phyloP scores from a whole-genome alignment of 129 eudicot species.

The Chrysanthemum makinoi region DNA sequence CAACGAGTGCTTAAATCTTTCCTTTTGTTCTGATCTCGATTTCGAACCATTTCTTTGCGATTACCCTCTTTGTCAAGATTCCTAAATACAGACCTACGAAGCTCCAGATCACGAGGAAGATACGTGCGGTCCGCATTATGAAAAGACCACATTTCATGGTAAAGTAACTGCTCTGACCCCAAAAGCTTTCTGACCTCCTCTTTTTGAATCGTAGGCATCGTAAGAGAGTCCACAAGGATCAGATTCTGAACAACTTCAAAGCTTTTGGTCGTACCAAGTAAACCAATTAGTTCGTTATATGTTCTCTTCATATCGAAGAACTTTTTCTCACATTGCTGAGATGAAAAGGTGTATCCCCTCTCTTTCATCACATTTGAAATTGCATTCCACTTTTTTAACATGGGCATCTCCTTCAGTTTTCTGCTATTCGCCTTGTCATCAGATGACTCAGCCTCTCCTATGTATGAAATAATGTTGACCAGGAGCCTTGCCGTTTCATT shows the following conservation, averaged over 20 bases:
- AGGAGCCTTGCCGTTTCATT: constrained; percentile 26
- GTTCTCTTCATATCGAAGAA: constrained; percentile 39
- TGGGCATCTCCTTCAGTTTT: not conserved
- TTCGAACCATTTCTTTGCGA: not conserved
- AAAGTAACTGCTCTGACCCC: constrained; percentile 34
- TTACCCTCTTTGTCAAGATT: constrained; percentile 2
- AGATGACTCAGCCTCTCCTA: constrained; percentile 16
- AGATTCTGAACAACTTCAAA: constrained; percentile 46
- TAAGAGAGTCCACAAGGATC: constrained; percentile 21
- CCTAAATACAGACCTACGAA: constrained; percentile 13
- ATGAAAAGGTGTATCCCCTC: constrained; percentile 37
- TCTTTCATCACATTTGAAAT: constrained; percentile 37
- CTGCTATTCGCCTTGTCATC: not conserved
- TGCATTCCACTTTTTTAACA: constrained; percentile 34
- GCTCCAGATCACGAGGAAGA: constrained; percentile 37
- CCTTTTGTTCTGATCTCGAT: not conserved
- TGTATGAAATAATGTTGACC: constrained; percentile 35
- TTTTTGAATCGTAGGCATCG: constrained; percentile 20
- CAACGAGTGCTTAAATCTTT: constrained; percentile 9
- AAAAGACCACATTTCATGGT: constrained; percentile 41
- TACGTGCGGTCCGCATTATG: constrained; percentile 24
- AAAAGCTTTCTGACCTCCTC: constrained; percentile 31
- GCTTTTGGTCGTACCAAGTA: constrained; percentile 38
- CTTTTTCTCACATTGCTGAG: constrained; percentile 48
- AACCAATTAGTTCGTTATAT: constrained; percentile 29